Base-by-base conservation (phyloP, 1,284 basidiomycete genomes). In the Pyrrhoderma noxium region DNA sequence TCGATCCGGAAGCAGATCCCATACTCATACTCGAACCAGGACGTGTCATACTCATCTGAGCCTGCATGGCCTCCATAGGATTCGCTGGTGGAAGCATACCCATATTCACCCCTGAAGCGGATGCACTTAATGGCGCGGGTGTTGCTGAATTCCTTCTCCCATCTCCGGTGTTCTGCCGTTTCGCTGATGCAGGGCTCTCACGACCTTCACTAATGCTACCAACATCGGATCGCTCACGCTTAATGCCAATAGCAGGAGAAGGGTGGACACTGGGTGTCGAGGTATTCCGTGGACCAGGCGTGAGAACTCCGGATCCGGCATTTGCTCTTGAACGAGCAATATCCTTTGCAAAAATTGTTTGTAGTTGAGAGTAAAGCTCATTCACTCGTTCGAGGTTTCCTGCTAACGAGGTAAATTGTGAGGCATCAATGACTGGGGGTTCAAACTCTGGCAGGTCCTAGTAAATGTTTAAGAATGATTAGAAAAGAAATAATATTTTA, bases 121-220 rank as follows among this genome's bases (percentile, higher is more conserved):
- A 39, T 1, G 63, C 64, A 23, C 53, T 56, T 54, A 59, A 27
- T 41, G 56, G 23, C 57, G 61, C 9, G 58, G 57, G 37, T 57
- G 50, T 48, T 52, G 49, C 27, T 52, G 50, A 35, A 13, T 22
- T 8, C 13, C 8, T 34, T 21, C 43, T 42, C 8, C 41, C 41
- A 57, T 85, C 82, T 27, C 84, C 85, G 0, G 78, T 80, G 55
- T 88, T 79, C n/a, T 78, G 73, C n/a, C 85, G 73, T 63, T 87
- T 85, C 60, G 73, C 77, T 53, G 70, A 64, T 14, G 51, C 38
- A n/a, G 8, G 56, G 48, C 8, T 59, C 54, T 0, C 64, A 53
- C 14, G 62, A 8, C 48, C 38, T n/a, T 40, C 38, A 47, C 19
- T 51, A 14, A 61, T 47, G 19, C 67, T 67, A 36, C 39, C 45